Conservation (phyloP, 352 stramenopile genomes). For the Pythium brassicae region DNA sequence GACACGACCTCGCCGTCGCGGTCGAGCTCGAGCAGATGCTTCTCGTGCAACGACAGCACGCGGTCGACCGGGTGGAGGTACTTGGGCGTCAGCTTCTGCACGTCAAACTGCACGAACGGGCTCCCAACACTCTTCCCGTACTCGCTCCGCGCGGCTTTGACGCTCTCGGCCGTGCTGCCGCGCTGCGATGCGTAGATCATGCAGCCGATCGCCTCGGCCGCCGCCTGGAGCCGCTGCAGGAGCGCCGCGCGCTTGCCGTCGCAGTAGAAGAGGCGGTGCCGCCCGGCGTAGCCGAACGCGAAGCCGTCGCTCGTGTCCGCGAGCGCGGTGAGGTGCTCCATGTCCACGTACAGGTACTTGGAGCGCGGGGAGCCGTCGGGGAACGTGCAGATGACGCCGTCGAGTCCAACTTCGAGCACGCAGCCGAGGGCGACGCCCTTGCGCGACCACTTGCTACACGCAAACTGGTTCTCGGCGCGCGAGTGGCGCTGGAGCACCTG, state of each 20-base stretch:
- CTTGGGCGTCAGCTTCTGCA: constrained; percentile 68
- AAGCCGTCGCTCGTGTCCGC: constrained; percentile 56
- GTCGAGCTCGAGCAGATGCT: constrained; percentile 67
- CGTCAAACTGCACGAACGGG: constrained; percentile 66
- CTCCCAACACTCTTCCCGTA: constrained; percentile 46
- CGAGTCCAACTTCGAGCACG: constrained; percentile 50
- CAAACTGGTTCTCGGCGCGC: constrained; percentile 31
- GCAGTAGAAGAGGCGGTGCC: constrained; percentile 69
- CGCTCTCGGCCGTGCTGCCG: constrained; percentile 31
- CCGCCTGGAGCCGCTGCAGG: constrained; percentile 46
- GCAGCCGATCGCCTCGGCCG: constrained; percentile 54
- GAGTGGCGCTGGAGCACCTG: constrained; percentile 33
- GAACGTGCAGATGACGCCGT: constrained; percentile 44
- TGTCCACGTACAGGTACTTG: constrained; percentile 77
- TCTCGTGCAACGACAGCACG: constrained; percentile 65
- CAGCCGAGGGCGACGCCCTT: constrained; percentile 40
- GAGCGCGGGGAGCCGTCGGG: constrained; percentile 45
- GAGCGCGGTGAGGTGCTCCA: constrained; percentile 64
- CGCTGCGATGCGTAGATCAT: constrained; percentile 34
- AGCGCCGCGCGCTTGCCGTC: constrained; percentile 43
- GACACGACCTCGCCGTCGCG: constrained; percentile 41
- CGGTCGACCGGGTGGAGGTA: constrained; percentile 42
- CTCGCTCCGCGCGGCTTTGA: constrained; percentile 39
- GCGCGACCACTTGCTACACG: constrained; percentile 65
- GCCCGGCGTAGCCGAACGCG: constrained; percentile 59